Percentiles rank a stretch among this genome's conserved stretches.
phyloP scores from a whole-genome alignment of 148 eudicot species.

The Fallopia convolvulus region DNA sequence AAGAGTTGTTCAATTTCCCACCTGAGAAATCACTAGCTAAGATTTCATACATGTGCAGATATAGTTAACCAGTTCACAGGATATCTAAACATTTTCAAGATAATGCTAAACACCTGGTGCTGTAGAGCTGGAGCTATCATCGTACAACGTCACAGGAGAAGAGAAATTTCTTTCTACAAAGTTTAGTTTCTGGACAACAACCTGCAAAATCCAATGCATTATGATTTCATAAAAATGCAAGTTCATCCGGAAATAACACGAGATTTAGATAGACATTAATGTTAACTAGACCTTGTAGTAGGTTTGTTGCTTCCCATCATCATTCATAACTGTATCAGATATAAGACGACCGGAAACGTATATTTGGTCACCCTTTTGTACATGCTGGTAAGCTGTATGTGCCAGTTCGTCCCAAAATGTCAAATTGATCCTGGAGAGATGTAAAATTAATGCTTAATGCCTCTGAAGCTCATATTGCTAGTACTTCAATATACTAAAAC shows the following conservation, averaged over 20 bases:
- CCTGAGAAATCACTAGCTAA: constrained; percentile 25
- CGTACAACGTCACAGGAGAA: constrained; percentile 41
- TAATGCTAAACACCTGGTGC: constrained; percentile 31
- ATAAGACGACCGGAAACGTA: constrained; percentile 78
- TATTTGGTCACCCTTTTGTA: constrained; percentile 76
- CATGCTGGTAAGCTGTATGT: constrained; percentile 67
- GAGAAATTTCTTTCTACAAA: constrained; percentile 57
- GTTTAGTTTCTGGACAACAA: constrained; percentile 75
- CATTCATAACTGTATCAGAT: constrained; percentile 61
- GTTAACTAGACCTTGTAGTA: constrained; percentile 57
- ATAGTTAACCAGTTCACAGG: not conserved
- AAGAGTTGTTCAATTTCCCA: constrained; percentile 28
- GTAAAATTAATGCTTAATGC: not conserved
- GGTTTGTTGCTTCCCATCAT: constrained; percentile 74
- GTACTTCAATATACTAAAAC: not conserved
- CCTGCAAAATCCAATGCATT: constrained; percentile 33
- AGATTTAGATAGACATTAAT: not conserved
- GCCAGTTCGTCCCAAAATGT: constrained; percentile 93
- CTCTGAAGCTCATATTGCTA: not conserved
- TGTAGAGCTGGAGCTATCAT: constrained; percentile 45
- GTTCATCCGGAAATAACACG: not conserved
- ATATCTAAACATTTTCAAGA: not conserved
- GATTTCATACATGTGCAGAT: not conserved
- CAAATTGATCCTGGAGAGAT: constrained; percentile 60
- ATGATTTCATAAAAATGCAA: constrained; percentile 5